Evolutionary conservation across 108 stramenopile genomes (phyloP).

Genomic region (Poteriospumella lacustris): DNA sequence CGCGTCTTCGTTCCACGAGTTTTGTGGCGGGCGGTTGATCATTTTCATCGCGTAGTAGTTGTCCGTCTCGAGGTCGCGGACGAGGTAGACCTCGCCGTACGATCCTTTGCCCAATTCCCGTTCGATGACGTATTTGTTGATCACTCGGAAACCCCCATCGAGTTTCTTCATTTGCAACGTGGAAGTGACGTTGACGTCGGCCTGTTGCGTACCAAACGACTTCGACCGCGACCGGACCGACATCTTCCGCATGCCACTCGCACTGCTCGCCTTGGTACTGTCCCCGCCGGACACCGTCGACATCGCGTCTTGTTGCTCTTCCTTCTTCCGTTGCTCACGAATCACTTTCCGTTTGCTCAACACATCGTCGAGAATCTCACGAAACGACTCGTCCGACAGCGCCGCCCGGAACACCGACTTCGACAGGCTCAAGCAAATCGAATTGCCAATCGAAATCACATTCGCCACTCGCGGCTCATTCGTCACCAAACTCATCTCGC

Average conservation of each 20-base stretch:
- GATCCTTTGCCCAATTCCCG: slow-evolving; percentile 7
- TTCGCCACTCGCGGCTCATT: slow-evolving; percentile 21
- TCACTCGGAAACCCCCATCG: not conserved
- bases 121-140: slow-evolving; percentile 22
- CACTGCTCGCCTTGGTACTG: not conserved
- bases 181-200: not conserved
- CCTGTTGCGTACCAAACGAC: no score
- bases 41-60: slow-evolving; percentile 23
- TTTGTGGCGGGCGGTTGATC: not conserved
- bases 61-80: not conserved
- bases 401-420: slow-evolving; percentile 18
- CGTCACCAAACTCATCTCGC: slow-evolving; percentile 9
- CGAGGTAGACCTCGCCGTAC: slow-evolving; percentile 17
- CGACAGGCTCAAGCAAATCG: slow-evolving; percentile 6
- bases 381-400: not conserved
- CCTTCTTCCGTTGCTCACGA: slow-evolving; percentile 11
- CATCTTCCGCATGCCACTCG: not conserved
- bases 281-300: not conserved
- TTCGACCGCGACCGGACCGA: not conserved
- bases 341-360: slow-evolving; percentile 17
- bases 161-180: not conserved
- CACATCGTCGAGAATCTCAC: not conserved
- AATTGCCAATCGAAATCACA: not conserved
- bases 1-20: slow-evolving; percentile 3
- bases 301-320: not conserved